Percentiles rank a stretch among this genome's conserved stretches.
These are phyloP conservation scores for Pichia heedii DNA, from an alignment of 805 yeast genomes.

Conservation along the genomic window DNA sequence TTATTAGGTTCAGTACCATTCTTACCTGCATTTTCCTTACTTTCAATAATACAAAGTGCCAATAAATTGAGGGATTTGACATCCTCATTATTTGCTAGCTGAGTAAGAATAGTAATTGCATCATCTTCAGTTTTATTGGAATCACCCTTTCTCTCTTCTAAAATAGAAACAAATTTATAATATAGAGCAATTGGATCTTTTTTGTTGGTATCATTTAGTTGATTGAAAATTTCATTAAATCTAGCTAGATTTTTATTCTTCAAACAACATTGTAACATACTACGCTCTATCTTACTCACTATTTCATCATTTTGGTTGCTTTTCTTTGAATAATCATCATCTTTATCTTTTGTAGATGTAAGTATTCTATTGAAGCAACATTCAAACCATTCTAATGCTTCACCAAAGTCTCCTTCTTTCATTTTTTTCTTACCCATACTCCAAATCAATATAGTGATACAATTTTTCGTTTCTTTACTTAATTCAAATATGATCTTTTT, in stretches of 20 bases:
- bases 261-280: conserved; percentile 25
- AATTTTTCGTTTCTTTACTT: conserved; percentile 23
- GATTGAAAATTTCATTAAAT: conserved; percentile 16
- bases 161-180: conserved; percentile 21
- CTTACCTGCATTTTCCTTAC: conserved; percentile 4
- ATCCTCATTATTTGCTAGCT: conserved; percentile 1
- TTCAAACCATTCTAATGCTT: conserved; percentile 14
- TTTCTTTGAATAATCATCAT: conserved; percentile 9
- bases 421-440: conserved; percentile 27
- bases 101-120: conserved; percentile 1
- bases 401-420: conserved; percentile 13
- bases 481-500: conserved; percentile 19
- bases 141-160: conserved; percentile 7
- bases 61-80: conserved; percentile 8
- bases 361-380: conserved; percentile 7
- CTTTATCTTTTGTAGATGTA: conserved; percentile 8
- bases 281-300: conserved; percentile 30
- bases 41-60: conserved; percentile 26
- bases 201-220: conserved; percentile 19
- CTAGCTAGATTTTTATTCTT: conserved; percentile 15
- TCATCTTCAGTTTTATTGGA: not conserved
- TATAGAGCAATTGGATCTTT: conserved; percentile 25
- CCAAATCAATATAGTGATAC: conserved; percentile 32
- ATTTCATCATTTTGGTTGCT: conserved; percentile 18
- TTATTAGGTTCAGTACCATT: not conserved